A percentile compares a stretch with the other conserved stretches of the same genome.
Conservation (phyloP, 2,329 filamentous ascomycete species). For the Lizonia empirigonia region DNA sequence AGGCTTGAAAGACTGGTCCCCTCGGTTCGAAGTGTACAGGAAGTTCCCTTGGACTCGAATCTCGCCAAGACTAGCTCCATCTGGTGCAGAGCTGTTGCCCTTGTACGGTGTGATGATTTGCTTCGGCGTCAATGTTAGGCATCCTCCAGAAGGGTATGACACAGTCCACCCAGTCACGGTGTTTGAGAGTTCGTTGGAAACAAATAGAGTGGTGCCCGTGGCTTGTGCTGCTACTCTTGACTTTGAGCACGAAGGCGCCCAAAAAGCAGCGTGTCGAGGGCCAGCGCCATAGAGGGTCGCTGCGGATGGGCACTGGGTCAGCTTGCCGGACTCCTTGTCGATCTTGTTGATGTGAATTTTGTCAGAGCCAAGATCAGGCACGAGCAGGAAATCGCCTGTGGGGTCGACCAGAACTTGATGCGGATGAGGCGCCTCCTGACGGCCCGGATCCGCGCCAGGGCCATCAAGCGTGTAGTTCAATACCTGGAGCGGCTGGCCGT, state of each 20-base stretch:
- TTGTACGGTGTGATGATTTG: conserved; percentile 44
- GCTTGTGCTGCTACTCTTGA: conserved; percentile 26
- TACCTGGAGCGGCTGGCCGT: conserved; percentile 35
- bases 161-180: conserved; percentile 42
- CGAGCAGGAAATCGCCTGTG: conserved; percentile 57
- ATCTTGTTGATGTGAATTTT: conserved; percentile 61
- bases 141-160: conserved; percentile 39
- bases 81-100: conserved; percentile 36
- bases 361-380: conserved; percentile 62
- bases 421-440: conserved; percentile 62
- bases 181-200: conserved; percentile 45
- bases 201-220: conserved; percentile 37
- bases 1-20: conserved; percentile 44
- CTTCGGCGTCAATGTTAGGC: conserved; percentile 38
- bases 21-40: conserved; percentile 45
- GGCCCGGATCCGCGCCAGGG: conserved; percentile 53
- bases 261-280: conserved; percentile 61
- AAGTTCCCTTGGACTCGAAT: conserved; percentile 42
- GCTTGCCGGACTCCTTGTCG: conserved; percentile 51
- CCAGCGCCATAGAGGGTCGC: conserved; percentile 56
- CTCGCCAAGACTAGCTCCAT: conserved; percentile 41
- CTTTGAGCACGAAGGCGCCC: conserved; percentile 40
- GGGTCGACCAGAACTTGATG: conserved; percentile 60
- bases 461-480: conserved; percentile 38
- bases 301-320: conserved; percentile 55